phyloP scores from a whole-genome alignment of 352 stramenopile genomes.

The Pythium aristosporum region DNA sequence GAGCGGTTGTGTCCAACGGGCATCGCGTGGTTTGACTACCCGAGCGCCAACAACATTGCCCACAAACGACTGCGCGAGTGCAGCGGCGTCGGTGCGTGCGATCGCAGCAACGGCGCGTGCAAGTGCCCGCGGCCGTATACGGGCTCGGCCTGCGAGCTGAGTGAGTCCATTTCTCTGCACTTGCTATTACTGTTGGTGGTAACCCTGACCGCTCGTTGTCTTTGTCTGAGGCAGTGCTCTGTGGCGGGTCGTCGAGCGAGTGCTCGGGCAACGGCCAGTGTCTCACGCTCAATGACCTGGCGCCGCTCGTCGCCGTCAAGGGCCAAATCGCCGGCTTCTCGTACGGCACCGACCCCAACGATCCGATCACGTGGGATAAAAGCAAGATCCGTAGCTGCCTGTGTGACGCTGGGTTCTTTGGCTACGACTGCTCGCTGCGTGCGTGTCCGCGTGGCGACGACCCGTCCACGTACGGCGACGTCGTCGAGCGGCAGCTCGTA shows the following conservation, averaged over 20 bases:
- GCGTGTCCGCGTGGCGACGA: conserved; percentile 74
- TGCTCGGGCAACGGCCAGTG: conserved; percentile 82
- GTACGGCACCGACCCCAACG: conserved; percentile 68
- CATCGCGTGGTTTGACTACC: conserved; percentile 69
- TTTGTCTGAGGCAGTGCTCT: conserved; percentile 42
- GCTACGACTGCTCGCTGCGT: conserved; percentile 70
- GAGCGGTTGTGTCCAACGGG: conserved; percentile 59
- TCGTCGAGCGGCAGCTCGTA: conserved; percentile 58
- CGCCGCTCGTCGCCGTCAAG: conserved; percentile 53
- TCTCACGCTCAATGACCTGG: conserved; percentile 61
- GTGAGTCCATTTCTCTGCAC: conserved; percentile 31
- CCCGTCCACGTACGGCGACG: conserved; percentile 58
- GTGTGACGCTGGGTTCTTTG: conserved; percentile 55
- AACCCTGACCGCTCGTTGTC: not conserved
- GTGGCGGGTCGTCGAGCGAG: conserved; percentile 36
- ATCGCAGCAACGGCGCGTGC: conserved; percentile 66
- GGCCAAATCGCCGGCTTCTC: conserved; percentile 50
- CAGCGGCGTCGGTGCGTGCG: conserved; percentile 60
- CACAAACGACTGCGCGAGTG: conserved; percentile 58
- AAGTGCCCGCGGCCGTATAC: conserved; percentile 73
- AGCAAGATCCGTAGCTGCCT: conserved; percentile 64
- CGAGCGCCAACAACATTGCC: conserved; percentile 45
- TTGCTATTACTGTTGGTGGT: no score
- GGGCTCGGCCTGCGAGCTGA: conserved; percentile 63
- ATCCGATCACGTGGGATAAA: conserved; percentile 71